Evolutionary conservation across 1,284 basidiomycete genomes (phyloP), one percentile per base, ranked within the genome.

Genomic region (Sporisorium reilianum): DNA sequence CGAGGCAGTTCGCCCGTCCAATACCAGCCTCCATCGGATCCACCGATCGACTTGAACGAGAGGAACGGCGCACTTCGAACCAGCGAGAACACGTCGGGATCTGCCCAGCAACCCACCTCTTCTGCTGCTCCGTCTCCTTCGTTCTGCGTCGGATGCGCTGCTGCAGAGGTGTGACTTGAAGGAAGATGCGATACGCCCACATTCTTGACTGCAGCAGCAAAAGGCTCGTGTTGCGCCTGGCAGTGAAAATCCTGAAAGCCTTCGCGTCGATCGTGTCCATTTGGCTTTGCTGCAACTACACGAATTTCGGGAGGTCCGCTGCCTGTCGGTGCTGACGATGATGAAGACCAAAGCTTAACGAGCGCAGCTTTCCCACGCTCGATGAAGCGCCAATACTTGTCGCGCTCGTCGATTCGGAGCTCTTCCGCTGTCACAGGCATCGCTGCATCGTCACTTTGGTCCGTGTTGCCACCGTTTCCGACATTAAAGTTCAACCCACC

Each of bases 231-330:
- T 25, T 62, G 65, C 18, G 65, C 59, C 48, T 76, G 67, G 26
- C 68, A 74, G 52, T 59, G 57, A 28, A 68, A 76, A 44, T 76
- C 74, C 41, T 61, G 46, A 32, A 67, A 64, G n/a, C 55, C 54
- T 44, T 76, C 74, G 22, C 57, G 50, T 23, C 64, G 57, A 48
- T 76, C 74, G 61, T 72, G 70, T 2, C 70, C 74, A 14, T 55
- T 60, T 3, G 57, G 53, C 22, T 64, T 42, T 8, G 74, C 64
- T 5, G 65, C 54, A 2, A 73, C 74, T 11, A 76, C 45, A 2
- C 74, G 60, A 12, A 76, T 56, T 3, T 75, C 67, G 14, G 61
- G 58, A 4, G 30, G 28, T 20, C 12, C 26, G 26, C 16, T 44
- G 20, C 18, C 18, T 22, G 20, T 51, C 49, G 40, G 32, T 23